A percentile compares a stretch with the other conserved stretches of the same genome.
Evolutionary conservation across 1,284 basidiomycete species (phyloP).

Genomic region (Sporisorium sorghi): DNA sequence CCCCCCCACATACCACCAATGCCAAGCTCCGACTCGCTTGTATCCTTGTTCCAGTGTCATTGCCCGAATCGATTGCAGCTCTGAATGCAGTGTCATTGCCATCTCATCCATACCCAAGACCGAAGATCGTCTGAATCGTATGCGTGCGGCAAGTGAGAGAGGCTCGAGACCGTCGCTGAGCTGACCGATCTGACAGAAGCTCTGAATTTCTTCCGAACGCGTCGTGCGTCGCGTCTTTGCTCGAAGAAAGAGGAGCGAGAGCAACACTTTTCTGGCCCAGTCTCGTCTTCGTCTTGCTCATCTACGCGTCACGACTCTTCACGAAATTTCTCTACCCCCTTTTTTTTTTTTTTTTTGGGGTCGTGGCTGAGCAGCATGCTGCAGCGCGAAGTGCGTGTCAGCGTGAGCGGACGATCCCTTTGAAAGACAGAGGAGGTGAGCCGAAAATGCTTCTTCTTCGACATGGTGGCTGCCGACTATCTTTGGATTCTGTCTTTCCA

Average conservation of each 20-base stretch:
- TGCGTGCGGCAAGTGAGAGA: neutral
- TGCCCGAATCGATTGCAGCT: neutral
- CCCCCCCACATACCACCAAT: neutral
- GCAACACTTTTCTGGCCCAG: conserved; percentile 6
- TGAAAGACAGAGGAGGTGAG: neutral
- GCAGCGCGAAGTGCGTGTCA: neutral
- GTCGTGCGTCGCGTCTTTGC: conserved; percentile 15
- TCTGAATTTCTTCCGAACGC: neutral
- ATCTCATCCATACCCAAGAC: neutral
- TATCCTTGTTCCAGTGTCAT: neutral
- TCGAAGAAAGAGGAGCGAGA: neutral
- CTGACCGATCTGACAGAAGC: neutral
- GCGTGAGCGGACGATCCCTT: neutral
- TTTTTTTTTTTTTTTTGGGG: neutral
- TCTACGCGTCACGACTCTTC: conserved; percentile 34
- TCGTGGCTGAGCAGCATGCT: neutral
- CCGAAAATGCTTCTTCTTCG: neutral
- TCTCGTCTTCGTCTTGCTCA: neutral
- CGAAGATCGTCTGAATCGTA: neutral
- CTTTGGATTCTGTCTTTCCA: neutral
- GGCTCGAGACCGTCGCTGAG: no score
- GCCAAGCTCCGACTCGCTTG: neutral
- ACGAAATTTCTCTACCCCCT: conserved; percentile 1
- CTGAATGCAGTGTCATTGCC: neutral
- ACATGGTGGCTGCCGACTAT: no score